These are phyloP conservation scores for Rhodotorula taiwanensis DNA, from an alignment of 768 basidiomycete species.

Conservation along the genomic window DNA sequence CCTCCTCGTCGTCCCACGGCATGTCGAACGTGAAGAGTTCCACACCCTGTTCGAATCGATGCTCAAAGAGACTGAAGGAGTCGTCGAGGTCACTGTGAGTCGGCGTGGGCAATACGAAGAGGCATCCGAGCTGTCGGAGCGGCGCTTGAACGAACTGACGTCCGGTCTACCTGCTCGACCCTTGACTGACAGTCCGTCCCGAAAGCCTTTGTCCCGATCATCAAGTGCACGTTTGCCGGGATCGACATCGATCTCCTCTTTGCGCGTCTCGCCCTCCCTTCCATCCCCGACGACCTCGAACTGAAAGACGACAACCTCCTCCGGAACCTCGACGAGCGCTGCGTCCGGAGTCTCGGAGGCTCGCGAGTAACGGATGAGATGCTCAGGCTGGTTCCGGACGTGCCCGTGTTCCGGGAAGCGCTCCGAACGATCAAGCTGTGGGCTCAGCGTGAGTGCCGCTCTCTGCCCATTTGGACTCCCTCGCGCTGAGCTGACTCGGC, in stretches of 20 bases:
- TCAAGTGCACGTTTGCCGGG: conserved; percentile 82
- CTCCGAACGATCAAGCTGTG: conserved; percentile 94
- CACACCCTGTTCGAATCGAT: conserved; percentile 84
- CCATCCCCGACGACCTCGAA: conserved; percentile 85
- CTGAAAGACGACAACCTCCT: conserved; percentile 85
- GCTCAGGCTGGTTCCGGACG: conserved; percentile 85
- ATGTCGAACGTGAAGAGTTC: conserved; percentile 92
- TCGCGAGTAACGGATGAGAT: conserved; percentile 95
- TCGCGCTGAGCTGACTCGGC: neutral
- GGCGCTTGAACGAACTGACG: neutral
- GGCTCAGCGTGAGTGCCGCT: conserved; percentile 65
- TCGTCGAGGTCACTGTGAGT: conserved; percentile 80
- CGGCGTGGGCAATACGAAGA: too few relatives aligned
- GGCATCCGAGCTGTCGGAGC: too few relatives aligned
- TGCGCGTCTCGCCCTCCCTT: conserved; percentile 75
- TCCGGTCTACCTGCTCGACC: neutral
- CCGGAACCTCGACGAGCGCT: conserved; percentile 86
- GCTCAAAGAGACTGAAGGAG: conserved; percentile 74
- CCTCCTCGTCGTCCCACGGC: conserved; percentile 93
- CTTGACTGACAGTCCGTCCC: conserved; percentile 97
- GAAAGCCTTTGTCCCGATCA: conserved; percentile 91
- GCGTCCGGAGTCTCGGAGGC: conserved; percentile 89
- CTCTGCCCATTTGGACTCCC: neutral
- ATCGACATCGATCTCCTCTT: conserved; percentile 91
- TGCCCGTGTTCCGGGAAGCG: conserved; percentile 87